Conservation (phyloP, 371 early-diverging fungal genomes). For the Mortierella sp. region DNA sequence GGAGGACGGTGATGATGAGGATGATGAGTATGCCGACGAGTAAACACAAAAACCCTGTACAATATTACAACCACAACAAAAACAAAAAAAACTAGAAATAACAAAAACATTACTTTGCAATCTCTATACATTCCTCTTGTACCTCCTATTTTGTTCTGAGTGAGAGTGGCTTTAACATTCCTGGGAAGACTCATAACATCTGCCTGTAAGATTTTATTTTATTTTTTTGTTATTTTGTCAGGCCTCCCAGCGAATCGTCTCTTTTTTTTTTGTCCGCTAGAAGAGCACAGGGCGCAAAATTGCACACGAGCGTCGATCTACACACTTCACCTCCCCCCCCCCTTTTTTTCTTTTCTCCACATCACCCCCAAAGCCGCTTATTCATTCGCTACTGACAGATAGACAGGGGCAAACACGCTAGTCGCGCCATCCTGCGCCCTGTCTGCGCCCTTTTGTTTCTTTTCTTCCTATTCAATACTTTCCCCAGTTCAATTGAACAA, state of each 20-base stretch:
- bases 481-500: background rate
- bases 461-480: background rate
- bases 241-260: background rate
- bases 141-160: background rate
- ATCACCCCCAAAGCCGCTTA: background rate
- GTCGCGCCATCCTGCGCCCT: too few species aligned
- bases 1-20: constrained; percentile 17
- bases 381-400: background rate
- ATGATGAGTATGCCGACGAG: constrained; percentile 29
- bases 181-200: background rate
- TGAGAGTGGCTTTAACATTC: background rate
- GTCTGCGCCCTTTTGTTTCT: background rate
- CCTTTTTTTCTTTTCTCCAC: too few species aligned
- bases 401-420: too few species aligned
- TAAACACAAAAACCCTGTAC: background rate
- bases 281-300: background rate
- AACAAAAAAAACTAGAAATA: background rate
- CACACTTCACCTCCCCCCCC: background rate
- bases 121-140: background rate
- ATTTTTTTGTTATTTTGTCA: background rate
- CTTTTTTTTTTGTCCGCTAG: background rate
- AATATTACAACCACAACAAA: too few species aligned
- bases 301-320: background rate
- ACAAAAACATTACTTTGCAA: constrained; percentile 1
- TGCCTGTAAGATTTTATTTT: background rate